Evolutionary conservation across 2,329 filamentous ascomycete species (phyloP), one percentile per base, ranked within the genome.

Genomic region (Orbilia oligospora): DNA sequence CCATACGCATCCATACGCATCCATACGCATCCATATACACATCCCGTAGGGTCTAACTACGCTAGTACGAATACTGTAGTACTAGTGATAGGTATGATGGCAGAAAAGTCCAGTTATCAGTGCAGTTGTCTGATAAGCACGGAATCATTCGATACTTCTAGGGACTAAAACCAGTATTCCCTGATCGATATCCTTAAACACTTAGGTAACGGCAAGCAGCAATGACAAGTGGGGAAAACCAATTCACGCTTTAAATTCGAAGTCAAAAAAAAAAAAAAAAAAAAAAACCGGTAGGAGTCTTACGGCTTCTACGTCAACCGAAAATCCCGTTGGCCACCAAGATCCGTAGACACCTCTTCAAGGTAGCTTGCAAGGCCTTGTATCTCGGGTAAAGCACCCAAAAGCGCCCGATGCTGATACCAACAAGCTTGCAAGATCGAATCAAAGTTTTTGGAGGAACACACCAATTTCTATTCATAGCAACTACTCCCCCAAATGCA

Each of bases 341-440:
- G 22, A n/a, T 44, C 18, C 20, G 48, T 66, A 20, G 38, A 72
- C 49, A 27, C 38, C 16, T 24, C 33, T 65, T 24, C 18, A 12
- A 64, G 6, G 44, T 18, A 5, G 2, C 14, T n/a, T 56, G n/a
- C 18, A 12, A 30, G 48, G 46, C 53, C 56, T 53, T 27, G 58
- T 66, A 49, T 44, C 70, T 73, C 70, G 70, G 70, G 70, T 73
- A 73, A 73, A 73, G 38, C 61, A 73, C 12, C 70, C 70, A 56
- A 67, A 73, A 66, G 30, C 27, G 55, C 68, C 70, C 61, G 51
- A 51, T 67, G 18, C 38, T 53, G 63, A 73, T 53, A 41, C 69
- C 58, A 44, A 65, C 53, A 58, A 44, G 36, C 58, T 65, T 41
- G 61, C 53, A 58, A 44, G 36, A 69, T 65, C 61, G 61, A 65